Evolutionary conservation across 192 early-diverging fungal genomes (phyloP).

Genomic region (Kappamyces sp.): DNA sequence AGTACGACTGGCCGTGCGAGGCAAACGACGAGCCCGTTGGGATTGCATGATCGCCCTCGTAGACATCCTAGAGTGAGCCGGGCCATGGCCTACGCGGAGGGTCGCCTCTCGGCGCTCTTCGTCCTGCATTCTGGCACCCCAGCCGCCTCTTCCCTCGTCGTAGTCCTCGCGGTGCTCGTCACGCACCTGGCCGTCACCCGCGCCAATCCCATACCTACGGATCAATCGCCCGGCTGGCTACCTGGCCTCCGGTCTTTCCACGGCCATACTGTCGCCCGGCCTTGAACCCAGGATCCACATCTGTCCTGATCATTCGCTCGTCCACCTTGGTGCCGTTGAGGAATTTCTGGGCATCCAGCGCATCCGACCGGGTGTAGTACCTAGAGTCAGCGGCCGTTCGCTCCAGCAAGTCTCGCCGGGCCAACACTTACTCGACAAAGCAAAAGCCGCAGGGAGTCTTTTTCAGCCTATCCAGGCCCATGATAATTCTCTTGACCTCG

Average conservation of each 20-base stretch:
- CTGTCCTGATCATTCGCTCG: slow-evolving; percentile 88
- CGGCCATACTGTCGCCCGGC: slow-evolving; percentile 92
- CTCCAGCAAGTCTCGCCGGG: not conserved
- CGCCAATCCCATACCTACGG: not conserved
- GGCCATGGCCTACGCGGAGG: slow-evolving; percentile 32
- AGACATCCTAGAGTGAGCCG: slow-evolving; percentile 37
- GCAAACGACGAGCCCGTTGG: slow-evolving; percentile 9
- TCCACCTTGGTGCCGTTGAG: slow-evolving; percentile 93
- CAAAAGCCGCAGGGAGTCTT: slow-evolving; percentile 99
- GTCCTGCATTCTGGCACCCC: slow-evolving; percentile 71
- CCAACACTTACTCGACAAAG: slow-evolving; percentile 84
- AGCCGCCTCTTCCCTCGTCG: slow-evolving; percentile 92
- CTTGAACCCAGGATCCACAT: slow-evolving; percentile 92
- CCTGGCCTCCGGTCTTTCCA: slow-evolving; percentile 87
- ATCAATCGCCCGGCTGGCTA: slow-evolving; percentile 15
- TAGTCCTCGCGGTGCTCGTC: slow-evolving; percentile 94
- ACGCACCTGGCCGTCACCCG: slow-evolving; percentile 51
- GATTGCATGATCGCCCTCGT: slow-evolving; percentile 16
- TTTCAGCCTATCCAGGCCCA: slow-evolving; percentile 88
- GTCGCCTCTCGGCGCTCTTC: slow-evolving; percentile 36
- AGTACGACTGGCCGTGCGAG: not conserved
- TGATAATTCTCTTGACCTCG: slow-evolving; percentile 98
- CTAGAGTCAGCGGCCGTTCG: slow-evolving; percentile 24
- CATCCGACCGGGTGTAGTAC: slow-evolving; percentile 83
- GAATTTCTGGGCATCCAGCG: slow-evolving; percentile 90